phyloP scores from a whole-genome alignment of 768 basidiomycete species.

The Suillus spraguei region DNA sequence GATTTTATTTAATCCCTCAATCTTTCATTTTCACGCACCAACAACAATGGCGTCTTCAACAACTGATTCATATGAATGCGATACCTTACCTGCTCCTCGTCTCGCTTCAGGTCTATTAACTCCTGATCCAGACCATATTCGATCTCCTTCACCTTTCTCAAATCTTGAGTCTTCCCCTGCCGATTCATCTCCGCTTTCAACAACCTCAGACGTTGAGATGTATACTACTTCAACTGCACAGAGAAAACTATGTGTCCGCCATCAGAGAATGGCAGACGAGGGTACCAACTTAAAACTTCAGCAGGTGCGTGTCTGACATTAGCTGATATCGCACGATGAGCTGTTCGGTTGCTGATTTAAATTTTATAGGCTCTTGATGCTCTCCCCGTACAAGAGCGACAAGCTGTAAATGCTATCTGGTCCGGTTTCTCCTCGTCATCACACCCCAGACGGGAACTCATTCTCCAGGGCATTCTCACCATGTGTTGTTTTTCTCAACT shows the following conservation, averaged over 20 bases:
- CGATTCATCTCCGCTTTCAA: conserved; percentile 11
- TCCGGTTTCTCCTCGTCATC: conserved; percentile 95
- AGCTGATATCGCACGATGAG: neutral
- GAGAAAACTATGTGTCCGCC: conserved; percentile 87
- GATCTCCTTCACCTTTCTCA: conserved; percentile 29
- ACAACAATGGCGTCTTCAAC: conserved; percentile 23
- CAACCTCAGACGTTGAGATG: conserved; percentile 9
- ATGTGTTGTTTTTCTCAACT: conserved; percentile 99
- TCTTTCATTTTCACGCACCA: neutral
- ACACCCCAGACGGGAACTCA: conserved; percentile 87
- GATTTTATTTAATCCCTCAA: neutral
- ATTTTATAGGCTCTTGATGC: conserved; percentile 81
- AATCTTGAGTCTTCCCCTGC: conserved; percentile 7
- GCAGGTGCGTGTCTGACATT: conserved; percentile 57
- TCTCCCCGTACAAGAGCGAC: conserved; percentile 81
- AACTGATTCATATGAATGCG: conserved; percentile 56
- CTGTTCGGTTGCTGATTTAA: conserved; percentile 14
- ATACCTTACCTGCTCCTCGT: conserved; percentile 68
- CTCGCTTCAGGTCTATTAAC: conserved; percentile 38
- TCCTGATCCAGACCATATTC: conserved; percentile 22
- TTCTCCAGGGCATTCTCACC: conserved; percentile 94
- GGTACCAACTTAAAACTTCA: conserved; percentile 92
- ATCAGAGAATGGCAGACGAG: conserved; percentile 96
- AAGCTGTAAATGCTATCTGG: conserved; percentile 92
- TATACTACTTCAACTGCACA: conserved; percentile 43